These are phyloP conservation scores for Phyllosticta citriasiana DNA, from an alignment of 2,329 filamentous ascomycete species.

Conservation along the genomic window DNA sequence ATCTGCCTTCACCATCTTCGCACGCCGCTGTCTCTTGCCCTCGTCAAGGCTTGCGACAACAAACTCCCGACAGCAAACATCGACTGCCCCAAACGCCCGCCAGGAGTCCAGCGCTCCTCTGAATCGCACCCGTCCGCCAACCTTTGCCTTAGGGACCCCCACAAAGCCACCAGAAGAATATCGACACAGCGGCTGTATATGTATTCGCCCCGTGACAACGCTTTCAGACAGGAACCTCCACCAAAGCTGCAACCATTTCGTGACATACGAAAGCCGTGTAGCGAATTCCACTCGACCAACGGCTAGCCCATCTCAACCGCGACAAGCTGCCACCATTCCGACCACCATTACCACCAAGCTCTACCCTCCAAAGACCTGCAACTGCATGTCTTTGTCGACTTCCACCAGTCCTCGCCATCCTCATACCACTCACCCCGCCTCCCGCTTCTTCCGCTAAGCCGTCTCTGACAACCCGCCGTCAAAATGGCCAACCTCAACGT, in stretches of 20 bases:
- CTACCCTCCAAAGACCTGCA: constrained; percentile 23
- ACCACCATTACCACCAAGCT: constrained; percentile 1
- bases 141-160: background rate
- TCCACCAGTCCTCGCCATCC: constrained; percentile 24
- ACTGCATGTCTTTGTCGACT: constrained; percentile 52
- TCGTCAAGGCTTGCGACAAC: constrained; percentile 1
- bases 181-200: constrained; percentile 63
- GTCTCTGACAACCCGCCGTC: constrained; percentile 33
- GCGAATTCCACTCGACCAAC: constrained; percentile 80
- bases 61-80: background rate
- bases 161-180: constrained; percentile 9
- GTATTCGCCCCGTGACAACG: constrained; percentile 95
- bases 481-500: constrained; percentile 98
- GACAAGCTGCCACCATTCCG: constrained; percentile 17
- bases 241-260: constrained; percentile 96
- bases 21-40: background rate
- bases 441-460: constrained; percentile 18
- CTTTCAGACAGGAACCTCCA: constrained; percentile 88
- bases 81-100: constrained; percentile 2
- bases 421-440: constrained; percentile 18
- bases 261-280: constrained; percentile 90
- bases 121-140: background rate
- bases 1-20: background rate
- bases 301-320: constrained; percentile 54
- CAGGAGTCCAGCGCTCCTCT: constrained; percentile 11